Evolutionary conservation across 768 basidiomycete species (phyloP).

Genomic region (Lentinula sp.): DNA sequence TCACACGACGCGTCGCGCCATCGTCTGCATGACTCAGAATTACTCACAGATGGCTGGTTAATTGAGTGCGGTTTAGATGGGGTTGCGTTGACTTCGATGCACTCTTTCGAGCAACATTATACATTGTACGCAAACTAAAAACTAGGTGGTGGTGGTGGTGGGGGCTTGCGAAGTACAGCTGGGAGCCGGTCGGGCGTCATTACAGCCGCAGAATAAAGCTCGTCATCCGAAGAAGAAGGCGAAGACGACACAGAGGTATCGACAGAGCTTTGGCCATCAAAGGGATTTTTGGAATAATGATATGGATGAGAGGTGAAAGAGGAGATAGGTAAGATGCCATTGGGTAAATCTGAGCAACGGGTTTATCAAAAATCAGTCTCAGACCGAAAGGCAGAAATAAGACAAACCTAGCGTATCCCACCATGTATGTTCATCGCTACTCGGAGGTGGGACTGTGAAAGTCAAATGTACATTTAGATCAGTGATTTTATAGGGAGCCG

Average conservation of each 20-base stretch:
- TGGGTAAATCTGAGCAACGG: constrained; percentile 43
- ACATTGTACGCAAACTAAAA: neutral
- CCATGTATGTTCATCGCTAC: constrained; percentile 72
- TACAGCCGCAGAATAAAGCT: constrained; percentile 70
- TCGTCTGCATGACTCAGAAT: neutral
- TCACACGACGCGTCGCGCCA: neutral
- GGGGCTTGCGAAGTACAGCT: neutral
- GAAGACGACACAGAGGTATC: constrained; percentile 68
- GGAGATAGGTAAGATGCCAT: constrained; percentile 43
- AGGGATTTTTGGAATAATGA: constrained; percentile 48
- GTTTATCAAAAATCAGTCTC: constrained; percentile 1
- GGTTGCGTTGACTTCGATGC: neutral
- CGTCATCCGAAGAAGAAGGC: constrained; percentile 81
- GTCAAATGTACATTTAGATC: neutral
- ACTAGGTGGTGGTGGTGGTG: neutral
- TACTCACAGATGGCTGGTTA: no score
- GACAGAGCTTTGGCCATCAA: constrained; percentile 46
- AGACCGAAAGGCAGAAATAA: neutral
- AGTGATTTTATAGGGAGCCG: constrained; percentile 8
- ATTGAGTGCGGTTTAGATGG: no score
- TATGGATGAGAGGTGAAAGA: constrained; percentile 22
- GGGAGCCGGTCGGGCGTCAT: constrained; percentile 41
- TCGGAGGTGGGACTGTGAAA: constrained; percentile 73
- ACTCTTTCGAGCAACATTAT: neutral
- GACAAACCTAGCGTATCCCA: constrained; percentile 67